Evolutionary conservation across 2,329 filamentous ascomycete species (phyloP).

Genomic region (Colletotrichum liriopes): DNA sequence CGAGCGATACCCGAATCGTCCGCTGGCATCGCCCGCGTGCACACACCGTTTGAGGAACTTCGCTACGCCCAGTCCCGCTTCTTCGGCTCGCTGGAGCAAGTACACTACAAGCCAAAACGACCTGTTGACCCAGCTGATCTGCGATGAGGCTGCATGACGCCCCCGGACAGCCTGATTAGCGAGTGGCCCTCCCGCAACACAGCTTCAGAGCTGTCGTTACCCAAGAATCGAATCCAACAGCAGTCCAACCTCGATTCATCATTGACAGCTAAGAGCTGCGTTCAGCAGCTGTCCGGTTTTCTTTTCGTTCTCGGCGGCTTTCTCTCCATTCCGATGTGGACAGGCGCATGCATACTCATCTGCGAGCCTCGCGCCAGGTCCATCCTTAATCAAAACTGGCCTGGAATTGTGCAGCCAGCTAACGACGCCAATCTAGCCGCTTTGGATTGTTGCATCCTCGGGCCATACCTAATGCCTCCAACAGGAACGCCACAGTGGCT

Average conservation of each 20-base stretch:
- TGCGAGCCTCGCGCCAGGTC: not conserved
- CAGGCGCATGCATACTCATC: slow-evolving; percentile 3
- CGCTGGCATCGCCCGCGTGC: not conserved
- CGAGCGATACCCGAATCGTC: not conserved
- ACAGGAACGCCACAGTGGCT: slow-evolving; percentile 19
- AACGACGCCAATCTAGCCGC: not conserved
- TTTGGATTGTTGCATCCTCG: slow-evolving; percentile 8
- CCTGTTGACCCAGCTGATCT: slow-evolving; percentile 15
- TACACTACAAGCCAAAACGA: slow-evolving; percentile 10
- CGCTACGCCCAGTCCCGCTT: slow-evolving; percentile 8
- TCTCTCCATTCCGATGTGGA: not conserved
- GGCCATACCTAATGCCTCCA: slow-evolving; percentile 6
- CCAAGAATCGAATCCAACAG: not conserved
- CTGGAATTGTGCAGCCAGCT: slow-evolving; percentile 3
- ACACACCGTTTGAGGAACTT: slow-evolving; percentile 4
- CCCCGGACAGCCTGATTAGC: not conserved
- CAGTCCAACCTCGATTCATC: not conserved
- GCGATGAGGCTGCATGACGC: slow-evolving; percentile 13
- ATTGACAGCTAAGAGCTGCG: no score
- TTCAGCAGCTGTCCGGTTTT: not conserved
- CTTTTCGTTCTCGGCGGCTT: not conserved
- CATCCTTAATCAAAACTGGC: not conserved
- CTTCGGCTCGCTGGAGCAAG: slow-evolving; percentile 6
- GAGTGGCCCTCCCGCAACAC: not conserved
- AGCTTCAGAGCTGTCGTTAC: not conserved